Base-by-base conservation (phyloP, 805 yeast genomes). In the Monosporozyma solicola region DNA sequence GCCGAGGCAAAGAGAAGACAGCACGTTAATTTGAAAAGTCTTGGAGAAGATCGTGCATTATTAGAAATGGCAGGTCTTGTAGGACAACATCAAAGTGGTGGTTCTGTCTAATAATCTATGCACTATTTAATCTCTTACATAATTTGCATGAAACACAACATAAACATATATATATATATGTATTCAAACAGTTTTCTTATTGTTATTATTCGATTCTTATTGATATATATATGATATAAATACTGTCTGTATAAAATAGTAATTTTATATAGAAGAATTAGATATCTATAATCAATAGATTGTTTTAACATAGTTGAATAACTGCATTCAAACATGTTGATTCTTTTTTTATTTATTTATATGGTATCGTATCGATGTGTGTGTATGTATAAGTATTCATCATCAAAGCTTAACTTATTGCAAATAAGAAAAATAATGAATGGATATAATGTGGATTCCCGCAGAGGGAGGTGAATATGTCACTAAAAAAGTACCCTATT, bases 41-140 rank as follows among this genome's bases (percentile, higher is more conserved):
- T 85, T 58, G 86, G 87, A 1, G 97, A 91, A 60, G 96, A 89
- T 51, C 70, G 89, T 53, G 95, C 96, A 0, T 72, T 91, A 48
- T 70, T 91, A 56, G 97, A 90, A 59, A 78, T 91, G 88, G 97
- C 88, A 0, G 84, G 85, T 0, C 53, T 81, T 3, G 73, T 81
- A 11, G 83, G 84, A 0, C 74, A 74, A 47, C 62, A 73, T 47
- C 72, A 69, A 52, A 71, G 75, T 49, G 83, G 82, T 25, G 82
- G 82, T 0, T 76, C 80, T 16, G 63, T 76, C 8, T 75, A 59
- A 59, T n/a, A 10, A 11, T 13, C 25, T 5, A n/a, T 10, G 3
- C 4, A 43, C 9, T 22, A 10, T 27, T 27, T 27, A 5, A 27
- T 27, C 7, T 27, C 7, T 27, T 27, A 7, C 29, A 27, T 27